A percentile compares a stretch with the other conserved stretches of the same genome.
Conservation (phyloP, 2,329 filamentous ascomycete genomes). For the Aspergillus sergii region DNA sequence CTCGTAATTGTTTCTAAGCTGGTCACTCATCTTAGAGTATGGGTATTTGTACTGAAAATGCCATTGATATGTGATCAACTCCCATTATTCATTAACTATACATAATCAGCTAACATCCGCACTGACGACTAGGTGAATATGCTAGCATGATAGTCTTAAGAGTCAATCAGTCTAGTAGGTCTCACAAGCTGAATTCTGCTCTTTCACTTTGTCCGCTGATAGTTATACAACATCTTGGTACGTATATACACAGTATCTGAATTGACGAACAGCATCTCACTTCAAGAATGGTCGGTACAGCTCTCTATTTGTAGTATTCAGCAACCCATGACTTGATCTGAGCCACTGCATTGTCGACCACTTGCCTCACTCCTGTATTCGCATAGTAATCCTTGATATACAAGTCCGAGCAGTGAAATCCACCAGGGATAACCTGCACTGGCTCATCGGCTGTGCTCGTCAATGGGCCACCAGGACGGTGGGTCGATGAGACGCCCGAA, state of each 20-base stretch:
- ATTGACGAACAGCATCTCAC: neutral
- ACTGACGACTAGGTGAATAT: no score
- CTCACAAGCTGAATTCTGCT: no score
- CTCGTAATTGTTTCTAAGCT: neutral
- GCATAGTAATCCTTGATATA: conserved; percentile 48
- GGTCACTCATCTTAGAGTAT: neutral
- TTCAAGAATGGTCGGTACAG: no score
- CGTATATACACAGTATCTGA: neutral
- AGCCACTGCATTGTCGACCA: conserved; percentile 54
- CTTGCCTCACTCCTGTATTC: conserved; percentile 51
- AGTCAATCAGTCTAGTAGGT: no score
- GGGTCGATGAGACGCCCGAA: neutral
- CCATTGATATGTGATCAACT: neutral
- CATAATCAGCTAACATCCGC: neutral
- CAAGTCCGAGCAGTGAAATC: conserved; percentile 60
- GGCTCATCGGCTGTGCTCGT: conserved; percentile 51
- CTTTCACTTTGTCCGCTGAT: no score
- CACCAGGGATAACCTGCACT: conserved; percentile 56
- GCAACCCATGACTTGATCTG: conserved; percentile 45
- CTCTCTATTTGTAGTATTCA: neutral
- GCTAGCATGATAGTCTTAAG: no score
- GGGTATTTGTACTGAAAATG: neutral
- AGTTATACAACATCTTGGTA: neutral
- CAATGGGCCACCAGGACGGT: conserved; percentile 28
- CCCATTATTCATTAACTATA: neutral